Percentiles rank a stretch among this genome's conserved stretches.
phyloP scores from a whole-genome alignment of 495 filamentous ascomycete species.

The Staphylotrichum longicolle region DNA sequence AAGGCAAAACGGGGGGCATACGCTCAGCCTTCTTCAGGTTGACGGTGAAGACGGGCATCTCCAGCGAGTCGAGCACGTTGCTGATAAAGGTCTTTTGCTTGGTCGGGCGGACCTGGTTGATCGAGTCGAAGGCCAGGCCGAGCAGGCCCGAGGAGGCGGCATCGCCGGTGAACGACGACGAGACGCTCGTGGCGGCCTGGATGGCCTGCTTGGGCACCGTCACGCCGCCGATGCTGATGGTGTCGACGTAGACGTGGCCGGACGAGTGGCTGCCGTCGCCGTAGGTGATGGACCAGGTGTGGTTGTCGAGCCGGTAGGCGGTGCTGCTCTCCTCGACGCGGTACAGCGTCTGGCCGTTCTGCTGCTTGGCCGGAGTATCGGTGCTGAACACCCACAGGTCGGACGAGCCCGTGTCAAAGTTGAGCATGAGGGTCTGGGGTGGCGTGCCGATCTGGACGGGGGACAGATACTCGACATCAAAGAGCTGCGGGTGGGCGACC shows the following conservation, averaged over 20 bases:
- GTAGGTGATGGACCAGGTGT: conserved; percentile 68
- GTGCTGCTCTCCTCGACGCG: conserved; percentile 50
- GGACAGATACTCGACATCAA: conserved; percentile 66
- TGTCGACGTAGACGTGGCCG: conserved; percentile 72
- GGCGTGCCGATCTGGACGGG: conserved; percentile 70
- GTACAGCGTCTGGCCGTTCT: conserved; percentile 57
- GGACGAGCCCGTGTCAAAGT: conserved; percentile 75
- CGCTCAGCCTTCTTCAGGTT: conserved; percentile 57
- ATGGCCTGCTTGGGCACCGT: conserved; percentile 67
- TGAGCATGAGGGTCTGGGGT: conserved; percentile 63
- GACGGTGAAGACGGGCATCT: conserved; percentile 67
- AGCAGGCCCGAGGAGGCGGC: conserved; percentile 66
- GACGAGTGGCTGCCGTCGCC: conserved; percentile 68
- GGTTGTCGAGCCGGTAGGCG: conserved; percentile 50
- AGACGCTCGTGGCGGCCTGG: conserved; percentile 66
- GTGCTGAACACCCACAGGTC: conserved; percentile 67
- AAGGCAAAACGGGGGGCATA: conserved; percentile 14
- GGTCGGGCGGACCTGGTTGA: conserved; percentile 68
- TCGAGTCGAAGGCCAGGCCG: conserved; percentile 68
- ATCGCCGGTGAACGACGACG: conserved; percentile 59
- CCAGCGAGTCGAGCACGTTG: conserved; percentile 60
- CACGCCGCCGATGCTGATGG: conserved; percentile 70
- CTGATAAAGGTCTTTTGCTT: conserved; percentile 72
- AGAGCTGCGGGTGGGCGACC: conserved; percentile 44
- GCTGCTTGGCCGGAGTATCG: conserved; percentile 43